Percentiles rank a stretch among this genome's conserved stretches.
Evolutionary conservation across 176 grass and related monocot genomes (phyloP).

Genomic region (Musa beccarii): DNA sequence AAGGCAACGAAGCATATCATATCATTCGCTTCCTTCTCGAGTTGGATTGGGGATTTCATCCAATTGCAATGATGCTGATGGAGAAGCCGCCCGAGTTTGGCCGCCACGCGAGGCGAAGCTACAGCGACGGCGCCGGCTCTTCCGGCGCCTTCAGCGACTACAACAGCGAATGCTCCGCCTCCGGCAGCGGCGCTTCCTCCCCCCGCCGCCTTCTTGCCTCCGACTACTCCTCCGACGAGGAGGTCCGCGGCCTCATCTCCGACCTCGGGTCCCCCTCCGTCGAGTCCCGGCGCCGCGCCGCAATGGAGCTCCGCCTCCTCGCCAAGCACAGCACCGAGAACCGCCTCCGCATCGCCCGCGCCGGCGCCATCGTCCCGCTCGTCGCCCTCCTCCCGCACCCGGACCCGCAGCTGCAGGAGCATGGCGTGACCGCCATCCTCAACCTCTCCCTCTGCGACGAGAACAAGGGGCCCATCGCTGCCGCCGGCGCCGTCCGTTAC

Average conservation of each 20-base stretch:
- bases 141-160: background rate
- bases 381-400: slow-evolving; percentile 10
- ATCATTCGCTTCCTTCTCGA: too few relatives aligned
- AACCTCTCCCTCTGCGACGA: slow-evolving; percentile 22
- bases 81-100: background rate
- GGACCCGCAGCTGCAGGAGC: slow-evolving; percentile 5
- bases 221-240: background rate
- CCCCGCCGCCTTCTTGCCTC: background rate
- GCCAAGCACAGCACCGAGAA: slow-evolving; percentile 11
- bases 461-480: slow-evolving; percentile 5
- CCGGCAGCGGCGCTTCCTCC: background rate
- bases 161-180: background rate
- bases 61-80: background rate
- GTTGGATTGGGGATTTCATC: background rate
- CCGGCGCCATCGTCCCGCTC: slow-evolving; percentile 8
- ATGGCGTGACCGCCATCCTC: slow-evolving; percentile 10
- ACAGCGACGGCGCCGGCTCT: background rate
- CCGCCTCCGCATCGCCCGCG: slow-evolving; percentile 15
- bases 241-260: slow-evolving; percentile 8
- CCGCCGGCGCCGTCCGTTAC: background rate
- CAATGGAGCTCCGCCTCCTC: slow-evolving; percentile 10
- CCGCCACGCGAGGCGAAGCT: background rate
- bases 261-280: slow-evolving; percentile 1
- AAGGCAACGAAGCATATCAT: too few relatives aligned
- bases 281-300: background rate